Base-by-base conservation (phyloP, 495 filamentous ascomycete species). In the Haplographium delicatum region DNA sequence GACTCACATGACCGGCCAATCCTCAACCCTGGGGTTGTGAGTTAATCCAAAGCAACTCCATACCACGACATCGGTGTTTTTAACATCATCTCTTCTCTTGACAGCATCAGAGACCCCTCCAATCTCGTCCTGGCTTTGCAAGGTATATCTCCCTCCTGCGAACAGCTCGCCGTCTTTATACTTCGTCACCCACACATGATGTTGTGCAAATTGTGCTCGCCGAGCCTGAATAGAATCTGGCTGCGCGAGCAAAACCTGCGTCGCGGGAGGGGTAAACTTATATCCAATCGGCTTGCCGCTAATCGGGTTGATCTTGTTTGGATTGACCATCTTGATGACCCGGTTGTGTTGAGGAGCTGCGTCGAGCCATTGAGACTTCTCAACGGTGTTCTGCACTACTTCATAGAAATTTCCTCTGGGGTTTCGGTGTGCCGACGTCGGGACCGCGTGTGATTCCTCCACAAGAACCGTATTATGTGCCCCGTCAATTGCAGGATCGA, bases 281-380 rank as follows among this genome's bases (percentile, higher is more conserved):
- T 68, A 70, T n/a, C 62, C 65, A 5, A 70, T 62, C 15, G 65
- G 67, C 18, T 58, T 60, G 22, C 59, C 62, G 15, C 86, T 91
- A 65, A 91, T 69, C 0, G 86, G 69, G 63, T 90, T 90, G 37
- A 64, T 72, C 20, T 80, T 70, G 7, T 66, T 60, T n/a, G 76
- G 67, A 59, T 91, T 89, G 56, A 87, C 76, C 55, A 95, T 83
- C 63, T 88, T 89, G 72, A 91, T 86, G 27, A 76, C 75, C 6
- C 88, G 81, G 65, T 87, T 84, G 9, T 69, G 66, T 44, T 65
- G 65, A 2, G 72, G 63, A 55, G 86, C 76, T 13, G 82, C 71
- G 59, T 89, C 80, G 8, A 76, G 69, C 39, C 82, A 76, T 43
- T 45, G 33, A 18, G 52, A 54, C 25, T 45, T 43, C 47, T 44